These are phyloP conservation scores for Boletus sensibilis DNA, from an alignment of 768 basidiomycete species.

Conservation along the genomic window DNA sequence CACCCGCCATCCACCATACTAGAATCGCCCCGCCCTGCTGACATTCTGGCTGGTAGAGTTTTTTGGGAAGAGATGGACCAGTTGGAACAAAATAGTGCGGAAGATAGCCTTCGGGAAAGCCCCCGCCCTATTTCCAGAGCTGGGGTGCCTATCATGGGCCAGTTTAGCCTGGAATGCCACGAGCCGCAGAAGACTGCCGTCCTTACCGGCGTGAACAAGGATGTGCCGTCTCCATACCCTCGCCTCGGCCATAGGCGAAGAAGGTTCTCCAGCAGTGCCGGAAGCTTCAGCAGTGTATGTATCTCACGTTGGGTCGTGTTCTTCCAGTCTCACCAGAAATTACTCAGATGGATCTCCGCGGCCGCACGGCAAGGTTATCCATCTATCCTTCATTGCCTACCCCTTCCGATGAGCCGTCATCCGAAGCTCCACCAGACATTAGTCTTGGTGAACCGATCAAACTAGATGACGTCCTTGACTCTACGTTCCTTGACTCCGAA, in stretches of 20 bases:
- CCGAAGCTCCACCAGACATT: constrained; percentile 36
- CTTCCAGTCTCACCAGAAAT: constrained; percentile 5
- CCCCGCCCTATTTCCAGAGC: constrained; percentile 14
- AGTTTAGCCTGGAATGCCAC: constrained; percentile 29
- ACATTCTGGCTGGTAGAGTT: constrained; percentile 63
- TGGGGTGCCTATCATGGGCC: constrained; percentile 39
- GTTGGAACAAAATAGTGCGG: constrained; percentile 36
- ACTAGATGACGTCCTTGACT: constrained; percentile 75
- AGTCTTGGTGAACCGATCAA: constrained; percentile 49
- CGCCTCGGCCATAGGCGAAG: constrained; percentile 26
- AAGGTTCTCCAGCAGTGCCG: constrained; percentile 30
- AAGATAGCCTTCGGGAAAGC: constrained; percentile 34
- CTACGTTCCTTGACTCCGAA: constrained; percentile 66
- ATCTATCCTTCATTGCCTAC: constrained; percentile 32
- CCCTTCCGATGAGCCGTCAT: constrained; percentile 37
- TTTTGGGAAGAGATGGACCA: constrained; percentile 50
- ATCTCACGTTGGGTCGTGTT: constrained; percentile 4
- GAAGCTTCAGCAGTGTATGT: constrained; percentile 40
- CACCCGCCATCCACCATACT: constrained; percentile 29
- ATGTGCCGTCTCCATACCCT: constrained; percentile 34
- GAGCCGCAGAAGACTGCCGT: constrained; percentile 21
- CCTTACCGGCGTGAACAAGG: constrained; percentile 32
- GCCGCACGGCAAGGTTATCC: constrained; percentile 36
- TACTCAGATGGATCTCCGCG: constrained; percentile 30
- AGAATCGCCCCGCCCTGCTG: constrained; percentile 57